Evolutionary conservation across 164 flowering plant genomes (phyloP), one percentile per base, ranked within the genome.

Genomic region (Chimonanthus praecox): DNA sequence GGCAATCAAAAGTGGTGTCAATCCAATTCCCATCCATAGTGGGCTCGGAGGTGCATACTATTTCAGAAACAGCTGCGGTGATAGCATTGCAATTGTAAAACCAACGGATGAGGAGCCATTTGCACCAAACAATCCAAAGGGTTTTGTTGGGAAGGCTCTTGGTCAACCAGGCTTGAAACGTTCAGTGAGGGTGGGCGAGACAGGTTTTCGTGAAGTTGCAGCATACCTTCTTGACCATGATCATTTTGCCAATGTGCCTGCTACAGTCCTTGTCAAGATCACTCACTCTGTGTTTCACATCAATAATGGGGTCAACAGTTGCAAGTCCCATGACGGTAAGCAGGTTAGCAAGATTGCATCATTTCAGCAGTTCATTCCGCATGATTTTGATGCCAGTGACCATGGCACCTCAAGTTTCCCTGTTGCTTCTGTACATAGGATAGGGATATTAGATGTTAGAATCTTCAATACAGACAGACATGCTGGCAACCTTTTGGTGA

Each of bases 51-150:
- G 92, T 72, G 89, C 90, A 9, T 89, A 89, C 73, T 87, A 85
- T 77, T 87, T 89, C 62, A 76, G 83, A 71, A 85, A 87, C 77
- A 71, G 75, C 48, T 20, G 71, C 13, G 89, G 90, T 33, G 92
- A 87, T 65, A 86, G 79, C 72, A 80, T 84, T 48, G 92, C 90
- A 4, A 89, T 89, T 79, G 88, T 89, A 77, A 86, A 87, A 71
- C 89, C 90, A 18, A 89, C 89, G 0, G 90, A 89, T 75, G 90
- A 88, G 72, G 92, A 89, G 51, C 92, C 92, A 15, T 88, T 82
- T 81, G 92, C 90, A 2, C 92, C 92, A 47, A 89, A 89, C 78
- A 89, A 89, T 72, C 92, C 92, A 1, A 89, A 89, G 77, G 92
- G 92, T 47, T 89, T 87, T 74, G 84, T 87, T 6, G 90, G 92